phyloP scores from a whole-genome alignment of 768 basidiomycete genomes.

The Rhizopogon vulgaris region DNA sequence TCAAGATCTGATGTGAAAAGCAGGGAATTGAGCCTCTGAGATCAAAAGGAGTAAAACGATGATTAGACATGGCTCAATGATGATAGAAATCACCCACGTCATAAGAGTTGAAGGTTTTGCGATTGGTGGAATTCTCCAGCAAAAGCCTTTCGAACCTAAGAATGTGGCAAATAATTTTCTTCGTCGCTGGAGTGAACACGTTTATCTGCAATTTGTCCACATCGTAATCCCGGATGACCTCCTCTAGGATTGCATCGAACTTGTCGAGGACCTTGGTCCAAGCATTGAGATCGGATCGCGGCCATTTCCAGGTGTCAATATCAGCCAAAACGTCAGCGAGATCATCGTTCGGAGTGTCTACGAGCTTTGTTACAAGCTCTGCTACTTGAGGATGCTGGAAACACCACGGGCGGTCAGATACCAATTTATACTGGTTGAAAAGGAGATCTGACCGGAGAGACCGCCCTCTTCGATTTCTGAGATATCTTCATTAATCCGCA shows the following conservation, averaged over 20 bases:
- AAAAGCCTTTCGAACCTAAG: conserved; percentile 84
- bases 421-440: conserved; percentile 4
- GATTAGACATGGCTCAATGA: conserved; percentile 4
- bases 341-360: conserved; percentile 63
- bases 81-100: conserved; percentile 59
- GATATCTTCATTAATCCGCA: conserved; percentile 81
- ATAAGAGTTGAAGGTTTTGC: conserved; percentile 94
- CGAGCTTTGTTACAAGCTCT: conserved; percentile 69
- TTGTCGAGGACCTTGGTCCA: conserved; percentile 97
- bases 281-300: conserved; percentile 91
- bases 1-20: conserved; percentile 87
- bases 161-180: conserved; percentile 73
- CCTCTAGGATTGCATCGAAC: conserved; percentile 86
- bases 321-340: conserved; percentile 59
- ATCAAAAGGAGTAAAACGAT: conserved; percentile 4
- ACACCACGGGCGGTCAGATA: background rate
- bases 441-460: conserved; percentile 53
- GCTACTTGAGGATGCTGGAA: conserved; percentile 71
- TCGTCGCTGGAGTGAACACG: conserved; percentile 68
- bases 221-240: conserved; percentile 76
- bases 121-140: conserved; percentile 95
- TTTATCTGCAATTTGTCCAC: conserved; percentile 80
- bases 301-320: conserved; percentile 88
- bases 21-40: conserved; percentile 83
- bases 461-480: conserved; percentile 77